Conservation (phyloP, 176 grass and related monocot species). For the Leersia perrieri region DNA sequence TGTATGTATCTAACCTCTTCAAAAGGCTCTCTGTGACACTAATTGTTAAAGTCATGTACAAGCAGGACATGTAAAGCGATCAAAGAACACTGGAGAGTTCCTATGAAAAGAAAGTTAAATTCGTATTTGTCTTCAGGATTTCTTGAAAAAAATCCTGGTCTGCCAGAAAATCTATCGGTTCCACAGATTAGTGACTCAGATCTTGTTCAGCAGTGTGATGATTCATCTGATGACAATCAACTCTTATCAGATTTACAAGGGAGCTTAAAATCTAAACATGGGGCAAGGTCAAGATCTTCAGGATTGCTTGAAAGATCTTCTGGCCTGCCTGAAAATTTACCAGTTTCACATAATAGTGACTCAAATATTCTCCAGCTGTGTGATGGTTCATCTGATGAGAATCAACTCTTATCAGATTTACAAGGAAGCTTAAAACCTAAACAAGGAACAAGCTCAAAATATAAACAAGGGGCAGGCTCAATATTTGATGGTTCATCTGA, state of each 20-base stretch:
- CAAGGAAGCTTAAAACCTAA: background rate
- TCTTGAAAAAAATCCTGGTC: constrained; percentile 36
- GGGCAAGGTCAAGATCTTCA: too few relatives aligned
- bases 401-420: background rate
- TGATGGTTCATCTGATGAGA: background rate
- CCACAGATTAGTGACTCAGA: constrained; percentile 20
- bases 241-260: background rate
- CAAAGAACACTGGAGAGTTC: constrained; percentile 51
- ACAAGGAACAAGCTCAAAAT: background rate
- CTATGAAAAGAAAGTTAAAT: constrained; percentile 50
- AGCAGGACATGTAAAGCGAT: constrained; percentile 51
- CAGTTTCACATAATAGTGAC: constrained; percentile 22
- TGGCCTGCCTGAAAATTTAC: constrained; percentile 6
- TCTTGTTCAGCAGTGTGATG: constrained; percentile 13
- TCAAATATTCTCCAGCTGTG: constrained; percentile 16
- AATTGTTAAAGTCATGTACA: constrained; percentile 15
- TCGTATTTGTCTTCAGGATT: constrained; percentile 51
- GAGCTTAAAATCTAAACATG: background rate
- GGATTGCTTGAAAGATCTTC: constrained; percentile 38
- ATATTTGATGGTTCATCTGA: constrained; percentile 4
- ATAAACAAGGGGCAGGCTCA: too few relatives aligned
- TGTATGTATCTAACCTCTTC: constrained; percentile 14
- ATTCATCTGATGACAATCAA: constrained; percentile 3
- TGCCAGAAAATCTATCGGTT: constrained; percentile 21
- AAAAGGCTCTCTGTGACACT: constrained; percentile 27